Evolutionary conservation across 495 filamentous ascomycete genomes (phyloP), one percentile per base, ranked within the genome.

Genomic region (Aspergillus leporis): DNA sequence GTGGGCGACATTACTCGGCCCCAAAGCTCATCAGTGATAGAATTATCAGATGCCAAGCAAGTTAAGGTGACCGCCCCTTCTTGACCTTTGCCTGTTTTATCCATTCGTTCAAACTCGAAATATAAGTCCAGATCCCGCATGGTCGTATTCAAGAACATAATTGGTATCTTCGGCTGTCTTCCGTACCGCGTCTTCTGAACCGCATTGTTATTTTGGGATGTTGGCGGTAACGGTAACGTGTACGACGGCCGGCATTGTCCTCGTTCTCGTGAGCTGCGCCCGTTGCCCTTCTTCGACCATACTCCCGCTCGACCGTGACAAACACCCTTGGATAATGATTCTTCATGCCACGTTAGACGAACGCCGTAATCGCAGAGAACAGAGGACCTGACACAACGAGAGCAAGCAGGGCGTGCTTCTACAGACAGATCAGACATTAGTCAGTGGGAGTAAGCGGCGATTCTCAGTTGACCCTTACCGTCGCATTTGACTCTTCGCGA

Each of bases 271-370:
- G 14, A 5, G 12, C 18, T 21, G 18, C 25, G 47, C 12, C 22
- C 9, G 23, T 61, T 48, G 25, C 41, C 54, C 40, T 31, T 54
- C 30, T 68, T 70, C 0, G 61, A 68, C 62, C 67, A 68, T 13
- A 70, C 63, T 7, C 67, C 67, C 14, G 61, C 40, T 6, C 63
- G 45, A 30, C 65, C 68, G 64, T 70, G 66, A 49, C 65, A 70
- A 2, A 68, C 53, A 14, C 61, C 66, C 28, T 64, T 62, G 21
- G 61, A 62, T 12, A 68, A 46, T 5, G 66, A 66, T 45, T 68
- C 63, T 58, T 70, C 63, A 7, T 66, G 59, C 68, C 68, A 68
- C 23, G 59, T 53, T 19, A 68, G 46, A 31, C 66, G 63, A 22
- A 68, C 36, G 45, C 61, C 59, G 40, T 70, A 70, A 18, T 43